A percentile compares a stretch with the other conserved stretches of the same genome.
phyloP scores from a whole-genome alignment of 2,329 filamentous ascomycete species.

The Eutypa lata region DNA sequence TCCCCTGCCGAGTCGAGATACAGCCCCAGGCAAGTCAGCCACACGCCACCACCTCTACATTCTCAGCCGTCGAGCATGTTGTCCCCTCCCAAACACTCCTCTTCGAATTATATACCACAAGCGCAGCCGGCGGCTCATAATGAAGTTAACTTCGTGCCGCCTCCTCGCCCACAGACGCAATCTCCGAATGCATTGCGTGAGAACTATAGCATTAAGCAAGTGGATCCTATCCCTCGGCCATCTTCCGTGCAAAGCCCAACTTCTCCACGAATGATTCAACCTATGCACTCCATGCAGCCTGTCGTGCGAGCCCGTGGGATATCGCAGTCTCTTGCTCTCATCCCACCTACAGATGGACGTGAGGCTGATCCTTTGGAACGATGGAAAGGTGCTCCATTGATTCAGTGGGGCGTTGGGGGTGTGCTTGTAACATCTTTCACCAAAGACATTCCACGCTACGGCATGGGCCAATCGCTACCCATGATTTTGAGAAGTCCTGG shows the following conservation, averaged over 20 bases:
- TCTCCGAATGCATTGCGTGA: conserved; percentile 52
- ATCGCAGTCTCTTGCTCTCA: conserved; percentile 55
- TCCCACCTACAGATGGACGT: conserved; percentile 62
- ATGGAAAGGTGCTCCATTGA: conserved; percentile 86
- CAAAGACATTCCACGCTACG: conserved; percentile 82
- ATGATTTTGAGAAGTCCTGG: conserved; percentile 81
- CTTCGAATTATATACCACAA: conserved; percentile 50
- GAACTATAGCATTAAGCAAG: conserved; percentile 27
- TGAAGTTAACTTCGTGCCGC: conserved; percentile 47
- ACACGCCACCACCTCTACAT: conserved; percentile 49
- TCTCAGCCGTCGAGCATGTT: conserved; percentile 38
- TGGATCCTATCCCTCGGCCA: conserved; percentile 50
- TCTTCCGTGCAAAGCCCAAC: conserved; percentile 50
- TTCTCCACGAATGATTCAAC: conserved; percentile 28
- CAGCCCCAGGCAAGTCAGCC: conserved; percentile 36
- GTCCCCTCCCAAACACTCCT: conserved; percentile 55
- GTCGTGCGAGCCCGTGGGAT: conserved; percentile 45
- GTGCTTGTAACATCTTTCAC: conserved; percentile 82
- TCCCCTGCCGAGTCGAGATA: conserved; percentile 33
- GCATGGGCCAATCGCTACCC: conserved; percentile 67
- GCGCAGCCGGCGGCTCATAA: conserved; percentile 28
- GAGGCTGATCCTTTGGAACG: conserved; percentile 76
- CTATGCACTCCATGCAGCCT: conserved; percentile 19
- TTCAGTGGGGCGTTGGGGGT: conserved; percentile 86
- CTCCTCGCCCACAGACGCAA: conserved; percentile 59